A percentile compares a stretch with the other conserved stretches of the same genome.
Evolutionary conservation across 2,329 filamentous ascomycete species (phyloP).

Genomic region (Aspergillus piperis): DNA sequence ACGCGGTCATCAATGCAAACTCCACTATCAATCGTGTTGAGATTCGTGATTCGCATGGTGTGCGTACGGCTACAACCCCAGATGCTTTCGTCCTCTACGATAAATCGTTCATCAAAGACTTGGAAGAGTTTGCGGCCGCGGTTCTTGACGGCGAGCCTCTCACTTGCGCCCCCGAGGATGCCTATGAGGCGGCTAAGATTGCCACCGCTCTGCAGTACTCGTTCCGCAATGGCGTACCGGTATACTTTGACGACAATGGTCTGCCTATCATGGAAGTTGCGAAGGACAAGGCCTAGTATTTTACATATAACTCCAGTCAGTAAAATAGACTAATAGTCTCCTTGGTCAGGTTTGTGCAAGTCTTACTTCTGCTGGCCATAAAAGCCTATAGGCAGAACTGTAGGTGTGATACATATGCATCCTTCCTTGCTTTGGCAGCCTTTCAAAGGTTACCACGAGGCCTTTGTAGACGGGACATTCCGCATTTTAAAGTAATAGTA

Average conservation of each 20-base stretch:
- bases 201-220: slow-evolving; percentile 10
- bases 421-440: no score
- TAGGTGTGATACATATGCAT: no score
- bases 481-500: no score
- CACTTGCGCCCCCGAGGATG: slow-evolving; percentile 12
- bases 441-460: no score
- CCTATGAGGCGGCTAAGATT: slow-evolving; percentile 12
- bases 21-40: slow-evolving; percentile 1
- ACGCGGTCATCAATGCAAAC: slow-evolving; percentile 16
- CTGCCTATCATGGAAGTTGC: slow-evolving; percentile 6
- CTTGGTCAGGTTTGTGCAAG: no score
- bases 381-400: no score
- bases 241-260: slow-evolving; percentile 14
- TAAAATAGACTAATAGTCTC: no score
- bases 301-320: no score
- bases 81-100: slow-evolving; percentile 13
- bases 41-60: slow-evolving; percentile 6
- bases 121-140: slow-evolving; percentile 10
- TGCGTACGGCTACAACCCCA: slow-evolving; percentile 1
- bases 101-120: slow-evolving; percentile 7
- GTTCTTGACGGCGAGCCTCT: slow-evolving; percentile 5
- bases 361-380: no score
- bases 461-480: no score
- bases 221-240: slow-evolving; percentile 11
- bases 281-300: not conserved